Evolutionary conservation across 208 protist genomes (phyloP).

Genomic region (Porcisia hertigi): DNA sequence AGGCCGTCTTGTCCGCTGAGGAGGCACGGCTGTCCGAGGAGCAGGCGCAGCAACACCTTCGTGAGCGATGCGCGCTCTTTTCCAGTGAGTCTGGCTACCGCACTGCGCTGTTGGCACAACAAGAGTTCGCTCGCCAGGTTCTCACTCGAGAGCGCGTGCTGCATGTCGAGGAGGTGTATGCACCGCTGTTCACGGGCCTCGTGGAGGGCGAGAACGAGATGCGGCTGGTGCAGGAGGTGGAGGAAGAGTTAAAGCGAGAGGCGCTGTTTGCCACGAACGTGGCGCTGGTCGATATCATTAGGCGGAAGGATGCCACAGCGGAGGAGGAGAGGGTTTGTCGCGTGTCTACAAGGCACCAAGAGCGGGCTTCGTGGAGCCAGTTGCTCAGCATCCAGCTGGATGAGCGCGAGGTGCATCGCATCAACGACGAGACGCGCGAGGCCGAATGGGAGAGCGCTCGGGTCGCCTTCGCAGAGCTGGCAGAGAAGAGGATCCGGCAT

Average conservation of each 20-base stretch:
- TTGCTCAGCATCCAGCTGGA: slow-evolving; percentile 27
- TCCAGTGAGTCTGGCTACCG: slow-evolving; percentile 41
- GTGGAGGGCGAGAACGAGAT: background rate
- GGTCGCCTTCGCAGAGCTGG: background rate
- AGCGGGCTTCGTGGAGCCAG: slow-evolving; percentile 21
- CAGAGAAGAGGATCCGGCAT: slow-evolving; percentile 2
- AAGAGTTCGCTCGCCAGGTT: slow-evolving; percentile 33
- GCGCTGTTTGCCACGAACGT: slow-evolving; percentile 1
- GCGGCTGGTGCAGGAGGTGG: slow-evolving; percentile 28
- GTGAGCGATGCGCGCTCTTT: slow-evolving; percentile 24
- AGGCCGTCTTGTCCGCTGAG: slow-evolving; percentile 36
- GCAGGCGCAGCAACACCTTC: slow-evolving; percentile 31
- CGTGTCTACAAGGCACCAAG: slow-evolving; percentile 11
- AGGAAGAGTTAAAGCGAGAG: slow-evolving; percentile 29
- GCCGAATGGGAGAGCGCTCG: background rate
- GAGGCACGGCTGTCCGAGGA: slow-evolving; percentile 36
- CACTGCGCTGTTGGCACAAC: slow-evolving; percentile 34
- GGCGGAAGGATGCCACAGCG: slow-evolving; percentile 9
- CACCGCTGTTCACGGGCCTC: slow-evolving; percentile 5
- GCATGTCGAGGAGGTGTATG: slow-evolving; percentile 16
- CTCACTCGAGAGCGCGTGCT: slow-evolving; percentile 8
- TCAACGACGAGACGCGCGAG: slow-evolving; percentile 23
- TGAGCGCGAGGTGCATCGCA: slow-evolving; percentile 27
- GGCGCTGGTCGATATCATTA: background rate
- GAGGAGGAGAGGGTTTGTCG: slow-evolving; percentile 21